Evolutionary conservation across 2,329 filamentous ascomycete species (phyloP).

Genomic region (Orbilia blumenaviensis): DNA sequence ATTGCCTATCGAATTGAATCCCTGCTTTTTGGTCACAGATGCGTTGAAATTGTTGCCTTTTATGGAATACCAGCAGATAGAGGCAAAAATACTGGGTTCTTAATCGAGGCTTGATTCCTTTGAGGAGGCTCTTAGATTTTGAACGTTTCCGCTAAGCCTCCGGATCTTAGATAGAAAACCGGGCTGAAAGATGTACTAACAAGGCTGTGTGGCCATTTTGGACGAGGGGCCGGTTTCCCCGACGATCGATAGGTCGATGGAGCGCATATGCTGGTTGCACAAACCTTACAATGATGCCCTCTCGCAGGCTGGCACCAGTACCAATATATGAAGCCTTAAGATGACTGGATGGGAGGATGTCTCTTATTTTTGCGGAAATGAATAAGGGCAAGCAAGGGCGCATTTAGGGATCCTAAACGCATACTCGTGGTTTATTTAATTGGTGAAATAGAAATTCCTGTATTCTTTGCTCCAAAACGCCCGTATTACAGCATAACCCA

Average conservation of each 20-base stretch:
- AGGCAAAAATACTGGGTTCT: not conserved
- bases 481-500: conserved; percentile 37
- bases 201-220: not conserved
- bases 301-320: not conserved
- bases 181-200: not conserved
- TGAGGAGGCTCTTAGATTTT: not conserved
- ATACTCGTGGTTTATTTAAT: not conserved
- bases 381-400: not conserved
- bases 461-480: conserved; percentile 8
- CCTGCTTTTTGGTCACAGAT: not conserved
- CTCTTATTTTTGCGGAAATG: not conserved
- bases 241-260: not conserved
- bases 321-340: not conserved
- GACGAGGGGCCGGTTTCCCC: not conserved
- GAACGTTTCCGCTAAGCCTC: not conserved
- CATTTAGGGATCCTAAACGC: not conserved
- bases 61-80: conserved; percentile 30
- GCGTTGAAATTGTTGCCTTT: conserved; percentile 39
- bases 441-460: not conserved
- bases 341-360: not conserved
- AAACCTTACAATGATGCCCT: not conserved
- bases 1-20: not conserved
- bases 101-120: not conserved
- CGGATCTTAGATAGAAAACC: not conserved
- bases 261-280: not conserved